Base-by-base conservation (phyloP, 192 early-diverging fungal genomes). In the Coemansia sp. region DNA sequence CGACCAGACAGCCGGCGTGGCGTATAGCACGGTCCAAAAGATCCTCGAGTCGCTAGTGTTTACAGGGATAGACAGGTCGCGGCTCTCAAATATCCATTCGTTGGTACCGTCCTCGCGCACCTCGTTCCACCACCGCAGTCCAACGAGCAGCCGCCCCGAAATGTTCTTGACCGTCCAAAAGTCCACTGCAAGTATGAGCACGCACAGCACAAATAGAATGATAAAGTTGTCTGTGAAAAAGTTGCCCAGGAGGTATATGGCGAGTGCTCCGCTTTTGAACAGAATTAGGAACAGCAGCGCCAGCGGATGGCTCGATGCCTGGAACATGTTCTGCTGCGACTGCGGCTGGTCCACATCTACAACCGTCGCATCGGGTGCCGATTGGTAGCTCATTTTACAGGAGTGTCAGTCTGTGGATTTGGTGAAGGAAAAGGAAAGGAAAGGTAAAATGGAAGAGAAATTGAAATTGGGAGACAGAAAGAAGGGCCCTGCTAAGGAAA, bases 151-250 rank as follows among this genome's bases (percentile, higher is more conserved):
- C 50, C 97, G 87, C 1, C 97, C 97, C 22, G 95, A 91, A 20
- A 99, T 91, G 70, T 99, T 99, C 75, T 99, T 99, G 17, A 98
- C 94, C 0, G 94, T 97, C 96, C 96, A 98, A 71, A 99, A 99
- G 59, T 99, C 96, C 78, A 98, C 95, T 6, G 94, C 87, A 31
- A 99, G 87, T 27, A 94, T 83, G 34, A 99, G 83, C 14, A 96
- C 89, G 47, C 91, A 92, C 33, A 98, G 65, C 14, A 99, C 92
- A 74, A 99, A 98, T 5, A 91, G 83, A 22, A 97, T 74, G 23
- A 96, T 87, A 78, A 95, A 96, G 78, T 87, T 92, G 66, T 84
- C 73, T 11, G 89, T 90, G 62, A 96, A 87, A 61, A 94, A 74
- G 57, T 85, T 89, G 27, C 90, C 91, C 45, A 98, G 82, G 40